Base-by-base conservation (phyloP, 768 basidiomycete genomes). In the Naganishia onofrii region DNA sequence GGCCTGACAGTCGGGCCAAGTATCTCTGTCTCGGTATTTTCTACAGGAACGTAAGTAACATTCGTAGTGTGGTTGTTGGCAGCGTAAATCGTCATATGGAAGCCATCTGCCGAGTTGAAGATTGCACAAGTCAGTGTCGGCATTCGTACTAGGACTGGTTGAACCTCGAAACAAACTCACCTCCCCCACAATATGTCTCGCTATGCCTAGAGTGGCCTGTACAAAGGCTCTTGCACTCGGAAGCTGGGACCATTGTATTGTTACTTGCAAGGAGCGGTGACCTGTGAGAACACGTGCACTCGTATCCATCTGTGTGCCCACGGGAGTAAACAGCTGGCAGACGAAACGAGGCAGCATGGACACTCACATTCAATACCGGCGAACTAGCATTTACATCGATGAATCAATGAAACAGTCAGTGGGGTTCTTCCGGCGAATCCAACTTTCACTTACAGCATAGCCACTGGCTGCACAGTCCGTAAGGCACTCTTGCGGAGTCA, bases 321-420 rank as follows among this genome's bases (percentile, higher is more conserved):
- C 9, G 15, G 32, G 15, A 19, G 8, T 29, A n/a, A 29, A 6
- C 12, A 19, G 17, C 8, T 3, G 7, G 9, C 19, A 31, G 15
- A 6, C 32, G 12, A 5, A 29, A 55, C 6, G 19, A 2, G 15
- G 19, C 57, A 38, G 26, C 2, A 17, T 34, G 9, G 3, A 23
- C 34, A 23, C 57, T 38, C 23, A 58, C 57, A 58, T 36, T 58
- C 57, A 10, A 58, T 58, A 34, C 57, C 57, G 6, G 57, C 57
- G 34, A 32, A 38, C 57, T 58, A 38, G 2, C 7, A 42, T 42
- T 42, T 17, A 38, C n/a, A n/a, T n/a, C n/a, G n/a, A n/a, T n/a
- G n/a, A n/a, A n/a, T 58, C 9, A 5, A 58, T 4, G 57, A n/a
- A 21, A 58, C 19, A 58, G 15, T 56, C 55, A 32, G 26, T 8